Evolutionary conservation across 73 alveolate species (phyloP).

Genomic region (Paramecium primaurelia): DNA sequence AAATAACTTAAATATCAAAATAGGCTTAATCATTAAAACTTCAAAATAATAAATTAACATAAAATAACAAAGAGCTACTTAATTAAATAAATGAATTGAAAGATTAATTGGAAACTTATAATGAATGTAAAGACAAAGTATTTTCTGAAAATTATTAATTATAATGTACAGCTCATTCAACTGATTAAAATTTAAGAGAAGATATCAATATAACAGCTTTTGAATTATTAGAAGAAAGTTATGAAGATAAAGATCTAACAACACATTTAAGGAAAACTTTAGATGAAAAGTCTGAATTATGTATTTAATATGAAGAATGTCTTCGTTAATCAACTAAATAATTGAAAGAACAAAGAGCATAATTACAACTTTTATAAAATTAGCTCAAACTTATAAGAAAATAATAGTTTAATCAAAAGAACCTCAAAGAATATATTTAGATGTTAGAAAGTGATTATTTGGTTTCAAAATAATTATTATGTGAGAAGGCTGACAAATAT

Average conservation of each 20-base stretch:
- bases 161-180: background rate
- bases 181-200: background rate
- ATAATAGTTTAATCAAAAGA: background rate
- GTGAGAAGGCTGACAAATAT: background rate
- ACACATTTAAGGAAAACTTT: background rate
- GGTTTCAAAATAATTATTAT: background rate
- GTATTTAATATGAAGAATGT: conserved; percentile 1
- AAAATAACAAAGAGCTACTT: background rate
- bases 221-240: background rate
- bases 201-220: conserved; percentile 32
- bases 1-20: background rate
- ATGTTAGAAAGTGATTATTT: background rate
- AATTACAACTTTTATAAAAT: background rate
- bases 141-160: background rate
- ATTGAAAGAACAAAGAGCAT: conserved; percentile 8
- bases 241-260: background rate
- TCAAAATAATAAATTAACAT: background rate
- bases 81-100: background rate
- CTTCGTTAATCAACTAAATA: background rate
- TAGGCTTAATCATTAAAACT: background rate
- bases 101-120: background rate
- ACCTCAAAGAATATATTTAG: background rate
- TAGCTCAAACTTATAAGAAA: background rate
- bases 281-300: background rate
- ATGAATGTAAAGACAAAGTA: background rate